A percentile compares a stretch with the other conserved stretches of the same genome.
phyloP scores from a whole-genome alignment of 768 basidiomycete species.

The Russula ochroleuca region DNA sequence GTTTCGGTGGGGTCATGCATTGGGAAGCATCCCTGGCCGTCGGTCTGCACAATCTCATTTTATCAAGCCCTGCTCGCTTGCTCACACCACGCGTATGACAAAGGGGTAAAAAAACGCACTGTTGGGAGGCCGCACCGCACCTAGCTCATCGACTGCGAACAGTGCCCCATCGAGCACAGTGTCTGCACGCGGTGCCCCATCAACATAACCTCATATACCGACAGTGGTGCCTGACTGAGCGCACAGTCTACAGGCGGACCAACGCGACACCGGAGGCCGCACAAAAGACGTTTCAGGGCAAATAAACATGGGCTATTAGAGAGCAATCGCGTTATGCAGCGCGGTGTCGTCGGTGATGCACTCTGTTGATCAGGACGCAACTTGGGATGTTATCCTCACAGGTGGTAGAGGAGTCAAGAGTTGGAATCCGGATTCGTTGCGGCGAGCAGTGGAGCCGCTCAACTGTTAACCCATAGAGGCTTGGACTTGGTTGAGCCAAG shows the following conservation, averaged over 20 bases:
- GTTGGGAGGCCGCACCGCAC: background rate
- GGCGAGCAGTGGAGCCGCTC: background rate
- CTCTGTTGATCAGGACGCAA: background rate
- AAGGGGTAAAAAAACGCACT: background rate
- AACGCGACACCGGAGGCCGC: background rate
- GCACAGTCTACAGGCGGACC: background rate
- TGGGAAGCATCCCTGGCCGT: slow-evolving; percentile 49
- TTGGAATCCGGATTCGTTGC: too few relatives aligned
- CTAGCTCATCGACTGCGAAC: background rate
- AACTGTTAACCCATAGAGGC: background rate
- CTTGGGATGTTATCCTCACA: background rate
- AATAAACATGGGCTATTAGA: background rate
- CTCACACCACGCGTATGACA: background rate
- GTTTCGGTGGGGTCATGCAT: slow-evolving; percentile 36
- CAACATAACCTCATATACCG: too few relatives aligned
- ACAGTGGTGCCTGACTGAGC: background rate
- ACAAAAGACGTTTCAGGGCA: background rate
- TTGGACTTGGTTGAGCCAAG: background rate
- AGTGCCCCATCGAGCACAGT: background rate
- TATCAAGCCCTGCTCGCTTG: background rate
- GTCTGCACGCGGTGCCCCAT: too few relatives aligned
- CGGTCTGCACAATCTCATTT: slow-evolving; percentile 30
- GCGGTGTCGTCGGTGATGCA: too few relatives aligned
- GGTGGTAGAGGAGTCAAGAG: background rate
- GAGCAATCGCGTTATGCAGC: background rate